phyloP scores from a whole-genome alignment of 306 rosid genomes.

The Sindora glabra region DNA sequence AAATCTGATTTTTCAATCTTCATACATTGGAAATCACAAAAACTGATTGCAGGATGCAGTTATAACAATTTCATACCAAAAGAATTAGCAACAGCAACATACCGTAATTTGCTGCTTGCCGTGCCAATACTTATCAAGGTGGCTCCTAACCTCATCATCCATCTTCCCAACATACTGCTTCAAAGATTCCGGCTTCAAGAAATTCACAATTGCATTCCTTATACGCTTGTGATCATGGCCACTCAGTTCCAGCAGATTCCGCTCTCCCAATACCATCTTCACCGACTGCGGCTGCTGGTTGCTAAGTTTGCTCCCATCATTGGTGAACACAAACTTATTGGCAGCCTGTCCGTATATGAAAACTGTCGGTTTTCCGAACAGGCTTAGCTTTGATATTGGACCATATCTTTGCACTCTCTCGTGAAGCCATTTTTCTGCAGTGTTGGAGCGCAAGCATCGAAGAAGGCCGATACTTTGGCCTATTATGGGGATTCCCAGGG shows the following conservation, averaged over 20 bases:
- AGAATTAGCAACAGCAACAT: background rate
- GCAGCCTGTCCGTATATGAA: constrained; percentile 66
- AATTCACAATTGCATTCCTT: constrained; percentile 49
- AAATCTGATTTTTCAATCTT: no score
- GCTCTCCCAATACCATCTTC: constrained; percentile 43
- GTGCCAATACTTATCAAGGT: constrained; percentile 61
- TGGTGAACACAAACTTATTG: constrained; percentile 47
- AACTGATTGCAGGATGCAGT: no score
- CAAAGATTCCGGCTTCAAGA: constrained; percentile 73
- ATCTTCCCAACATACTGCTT: constrained; percentile 49
- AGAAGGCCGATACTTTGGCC: constrained; percentile 45
- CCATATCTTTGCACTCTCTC: constrained; percentile 53
- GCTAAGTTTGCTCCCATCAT: background rate
- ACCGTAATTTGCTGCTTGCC: constrained; percentile 48
- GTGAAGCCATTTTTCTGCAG: constrained; percentile 39
- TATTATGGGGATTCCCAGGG: constrained; percentile 38
- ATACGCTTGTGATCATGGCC: constrained; percentile 61
- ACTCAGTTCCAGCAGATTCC: constrained; percentile 40
- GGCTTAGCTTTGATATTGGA: constrained; percentile 60
- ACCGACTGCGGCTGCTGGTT: constrained; percentile 44
- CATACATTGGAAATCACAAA: no score
- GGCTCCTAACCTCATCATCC: constrained; percentile 54
- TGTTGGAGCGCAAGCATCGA: constrained; percentile 39
- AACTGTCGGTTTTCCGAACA: constrained; percentile 67
- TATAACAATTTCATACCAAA: background rate